A percentile compares a stretch with the other conserved stretches of the same genome.
phyloP scores from a whole-genome alignment of 306 rosid species.

The Malus asiatica region DNA sequence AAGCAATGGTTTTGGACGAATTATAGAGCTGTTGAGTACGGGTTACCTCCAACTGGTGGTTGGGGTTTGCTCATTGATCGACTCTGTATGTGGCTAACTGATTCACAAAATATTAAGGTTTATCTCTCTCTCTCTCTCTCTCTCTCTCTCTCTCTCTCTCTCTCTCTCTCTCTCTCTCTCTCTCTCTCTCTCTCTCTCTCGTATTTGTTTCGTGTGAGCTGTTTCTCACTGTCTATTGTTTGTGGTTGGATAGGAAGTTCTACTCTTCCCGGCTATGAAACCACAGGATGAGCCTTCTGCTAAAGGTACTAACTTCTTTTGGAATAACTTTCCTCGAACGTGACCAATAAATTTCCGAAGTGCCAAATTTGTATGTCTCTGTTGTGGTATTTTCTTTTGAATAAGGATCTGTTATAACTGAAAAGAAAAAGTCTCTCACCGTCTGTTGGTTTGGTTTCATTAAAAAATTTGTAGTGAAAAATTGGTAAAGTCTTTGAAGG shows the following conservation, averaged over 20 bases:
- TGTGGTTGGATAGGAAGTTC: conserved; percentile 60
- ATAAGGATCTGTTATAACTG: no score
- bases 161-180: neutral
- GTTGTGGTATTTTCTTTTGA: no score
- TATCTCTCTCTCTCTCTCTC: neutral
- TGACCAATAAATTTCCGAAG: no score
- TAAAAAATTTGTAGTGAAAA: no score
- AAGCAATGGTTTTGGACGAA: conserved; percentile 87
- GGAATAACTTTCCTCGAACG: neutral
- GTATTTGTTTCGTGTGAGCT: neutral
- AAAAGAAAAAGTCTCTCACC: no score
- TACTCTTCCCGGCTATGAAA: conserved; percentile 73
- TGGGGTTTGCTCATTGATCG: conserved; percentile 95
- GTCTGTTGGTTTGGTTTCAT: no score
- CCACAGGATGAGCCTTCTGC: conserved; percentile 63
- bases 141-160: no score
- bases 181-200: neutral
- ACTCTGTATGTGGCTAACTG: conserved; percentile 69
- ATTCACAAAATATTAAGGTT: conserved; percentile 89
- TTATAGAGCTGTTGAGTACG: conserved; percentile 82
- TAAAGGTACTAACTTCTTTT: conserved; percentile 18
- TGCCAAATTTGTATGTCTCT: no score
- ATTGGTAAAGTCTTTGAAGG: no score
- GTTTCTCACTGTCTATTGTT: neutral
- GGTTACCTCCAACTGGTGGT: conserved; percentile 92